phyloP scores from a whole-genome alignment of 1,284 basidiomycete genomes.

The Boletellus sp. region DNA sequence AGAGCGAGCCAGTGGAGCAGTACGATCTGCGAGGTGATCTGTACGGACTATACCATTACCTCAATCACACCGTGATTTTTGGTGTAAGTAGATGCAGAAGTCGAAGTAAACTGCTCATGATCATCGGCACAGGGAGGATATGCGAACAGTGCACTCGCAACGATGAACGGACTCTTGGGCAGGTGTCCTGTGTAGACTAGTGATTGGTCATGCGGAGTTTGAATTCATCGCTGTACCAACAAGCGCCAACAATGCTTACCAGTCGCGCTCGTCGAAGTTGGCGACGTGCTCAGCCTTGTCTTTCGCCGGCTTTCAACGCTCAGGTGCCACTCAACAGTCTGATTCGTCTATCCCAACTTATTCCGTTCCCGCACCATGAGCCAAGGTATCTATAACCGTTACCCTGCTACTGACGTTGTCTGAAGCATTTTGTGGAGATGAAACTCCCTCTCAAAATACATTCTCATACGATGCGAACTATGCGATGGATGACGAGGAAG shows the following conservation, averaged over 20 bases:
- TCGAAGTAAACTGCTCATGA: conserved; percentile 1
- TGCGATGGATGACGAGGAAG: conserved; percentile 60
- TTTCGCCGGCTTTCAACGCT: not conserved
- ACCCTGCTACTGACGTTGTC: conserved; percentile 23
- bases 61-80: conserved; percentile 79
- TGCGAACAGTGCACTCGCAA: conserved; percentile 48
- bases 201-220: conserved; percentile 20
- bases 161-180: conserved; percentile 51
- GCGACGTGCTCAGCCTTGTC: conserved; percentile 17
- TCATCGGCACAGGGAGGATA: conserved; percentile 50
- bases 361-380: conserved; percentile 17
- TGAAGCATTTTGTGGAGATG: conserved; percentile 39
- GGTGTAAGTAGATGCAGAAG: conserved; percentile 45
- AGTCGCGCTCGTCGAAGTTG: conserved; percentile 17
- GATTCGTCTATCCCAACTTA: not conserved
- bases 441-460: conserved; percentile 45
- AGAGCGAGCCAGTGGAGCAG: conserved; percentile 63
- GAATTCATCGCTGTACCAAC: conserved; percentile 14
- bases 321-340: not conserved
- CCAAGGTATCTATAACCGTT: conserved; percentile 44
- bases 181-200: conserved; percentile 21
- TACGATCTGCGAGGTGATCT: conserved; percentile 68
- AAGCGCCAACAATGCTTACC: conserved; percentile 29
- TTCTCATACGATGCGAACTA: conserved; percentile 55
- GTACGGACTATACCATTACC: conserved; percentile 85